These are phyloP conservation scores for Pezicula neosporulosa DNA, from an alignment of 2,329 filamentous ascomycete species.

Conservation along the genomic window DNA sequence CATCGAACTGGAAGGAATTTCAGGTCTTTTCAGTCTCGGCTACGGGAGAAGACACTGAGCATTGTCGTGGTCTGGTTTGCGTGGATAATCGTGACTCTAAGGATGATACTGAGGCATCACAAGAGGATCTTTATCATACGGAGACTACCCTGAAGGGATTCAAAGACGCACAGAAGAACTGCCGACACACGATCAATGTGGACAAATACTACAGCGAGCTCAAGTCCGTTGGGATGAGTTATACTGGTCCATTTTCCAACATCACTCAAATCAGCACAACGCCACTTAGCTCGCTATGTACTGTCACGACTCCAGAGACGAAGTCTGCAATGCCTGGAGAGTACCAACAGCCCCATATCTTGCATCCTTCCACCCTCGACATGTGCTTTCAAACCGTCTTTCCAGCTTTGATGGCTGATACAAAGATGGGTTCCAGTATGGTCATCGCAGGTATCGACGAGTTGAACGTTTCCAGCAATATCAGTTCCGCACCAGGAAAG, in stretches of 20 bases:
- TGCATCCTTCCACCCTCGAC: slow-evolving; percentile 54
- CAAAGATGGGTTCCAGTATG: not conserved
- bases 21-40: not conserved
- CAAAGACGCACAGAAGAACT: slow-evolving; percentile 20
- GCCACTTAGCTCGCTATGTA: slow-evolving; percentile 21
- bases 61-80: not conserved
- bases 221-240: slow-evolving; percentile 40
- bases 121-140: not conserved
- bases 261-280: slow-evolving; percentile 39
- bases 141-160: not conserved
- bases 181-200: slow-evolving; percentile 23
- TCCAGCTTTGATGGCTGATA: slow-evolving; percentile 20
- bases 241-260: slow-evolving; percentile 47
- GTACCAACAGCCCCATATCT: slow-evolving; percentile 49
- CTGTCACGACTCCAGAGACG: slow-evolving; percentile 37
- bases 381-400: slow-evolving; percentile 16
- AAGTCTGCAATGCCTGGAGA: slow-evolving; percentile 43
- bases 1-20: slow-evolving; percentile 49
- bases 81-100: not conserved
- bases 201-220: slow-evolving; percentile 41
- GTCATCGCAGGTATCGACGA: not conserved
- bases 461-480: not conserved
- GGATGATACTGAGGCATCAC: not conserved
- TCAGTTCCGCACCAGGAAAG: not conserved
- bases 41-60: slow-evolving; percentile 31